These are phyloP conservation scores for Crithidia thermophila DNA, from an alignment of 208 protist genomes.

Conservation along the genomic window DNA sequence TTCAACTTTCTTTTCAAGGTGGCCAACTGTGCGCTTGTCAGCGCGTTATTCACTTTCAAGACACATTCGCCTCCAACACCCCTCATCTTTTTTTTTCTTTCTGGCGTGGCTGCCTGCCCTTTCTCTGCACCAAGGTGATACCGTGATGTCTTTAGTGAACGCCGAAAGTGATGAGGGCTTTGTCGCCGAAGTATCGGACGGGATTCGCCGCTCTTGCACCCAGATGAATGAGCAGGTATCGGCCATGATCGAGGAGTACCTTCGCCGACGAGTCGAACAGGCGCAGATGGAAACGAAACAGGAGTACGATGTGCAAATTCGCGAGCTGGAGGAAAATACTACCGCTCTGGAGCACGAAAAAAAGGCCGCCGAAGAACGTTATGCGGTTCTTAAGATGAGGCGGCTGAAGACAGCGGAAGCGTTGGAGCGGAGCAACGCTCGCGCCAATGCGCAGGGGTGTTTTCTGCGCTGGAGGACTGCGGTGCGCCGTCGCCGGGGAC, in stretches of 20 bases:
- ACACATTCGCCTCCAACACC: too few relatives aligned
- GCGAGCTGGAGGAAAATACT: constrained; percentile 6
- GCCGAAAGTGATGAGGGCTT: constrained; percentile 59
- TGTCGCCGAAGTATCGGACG: constrained; percentile 40
- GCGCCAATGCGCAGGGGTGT: neutral
- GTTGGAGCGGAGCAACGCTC: constrained; percentile 5
- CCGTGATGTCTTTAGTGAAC: constrained; percentile 43
- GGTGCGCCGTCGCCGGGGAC: constrained; percentile 24
- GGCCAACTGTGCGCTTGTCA: too few relatives aligned
- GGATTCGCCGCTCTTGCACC: constrained; percentile 20
- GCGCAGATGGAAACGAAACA: constrained; percentile 12
- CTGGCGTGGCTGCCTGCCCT: neutral
- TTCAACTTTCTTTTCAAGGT: too few relatives aligned
- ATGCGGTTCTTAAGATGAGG: constrained; percentile 3
- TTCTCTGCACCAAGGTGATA: neutral
- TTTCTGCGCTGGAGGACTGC: constrained; percentile 47
- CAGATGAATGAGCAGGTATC: constrained; percentile 35
- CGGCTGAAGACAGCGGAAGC: constrained; percentile 1
- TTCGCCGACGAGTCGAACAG: constrained; percentile 36
- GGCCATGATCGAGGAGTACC: constrained; percentile 70
- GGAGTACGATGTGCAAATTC: constrained; percentile 1
- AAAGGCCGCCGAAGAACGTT: neutral
- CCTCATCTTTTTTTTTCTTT: constrained; percentile 14
- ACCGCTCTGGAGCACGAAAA: neutral
- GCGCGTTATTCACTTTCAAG: too few relatives aligned